These are phyloP conservation scores for Neonectria sp. DNA, from an alignment of 2,329 filamentous ascomycete genomes.

Conservation along the genomic window DNA sequence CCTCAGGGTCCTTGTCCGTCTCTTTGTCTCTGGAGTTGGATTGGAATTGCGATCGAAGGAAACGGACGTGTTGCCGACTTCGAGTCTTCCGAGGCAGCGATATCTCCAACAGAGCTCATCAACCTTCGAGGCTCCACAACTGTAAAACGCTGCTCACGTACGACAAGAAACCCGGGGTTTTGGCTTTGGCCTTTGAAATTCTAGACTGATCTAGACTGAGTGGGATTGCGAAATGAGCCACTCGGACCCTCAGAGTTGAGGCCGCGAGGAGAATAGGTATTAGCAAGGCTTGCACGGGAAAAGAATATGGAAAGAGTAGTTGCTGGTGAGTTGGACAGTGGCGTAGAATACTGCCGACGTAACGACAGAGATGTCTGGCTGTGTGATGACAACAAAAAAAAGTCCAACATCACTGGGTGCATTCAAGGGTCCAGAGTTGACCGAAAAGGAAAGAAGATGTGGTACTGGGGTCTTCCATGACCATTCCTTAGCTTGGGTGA, in stretches of 20 bases:
- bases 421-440: background rate
- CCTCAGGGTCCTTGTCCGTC: conserved; percentile 29
- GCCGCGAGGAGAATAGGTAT: background rate
- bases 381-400: background rate
- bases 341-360: background rate
- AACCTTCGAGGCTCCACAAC: no score
- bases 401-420: background rate
- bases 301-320: background rate
- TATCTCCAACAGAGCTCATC: no score
- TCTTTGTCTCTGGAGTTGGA: background rate
- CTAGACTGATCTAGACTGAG: background rate
- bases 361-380: background rate
- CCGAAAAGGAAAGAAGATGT: background rate
- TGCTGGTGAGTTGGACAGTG: background rate
- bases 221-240: background rate
- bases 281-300: background rate
- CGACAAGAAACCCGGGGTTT: background rate
- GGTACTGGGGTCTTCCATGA: no score
- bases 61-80: background rate
- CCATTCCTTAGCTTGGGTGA: background rate
- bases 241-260: no score
- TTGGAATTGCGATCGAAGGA: background rate
- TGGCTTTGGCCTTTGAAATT: background rate
- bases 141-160: no score
- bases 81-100: background rate